Base-by-base conservation (phyloP, 2,329 filamentous ascomycete genomes). In the Diaporthe sp. region DNA sequence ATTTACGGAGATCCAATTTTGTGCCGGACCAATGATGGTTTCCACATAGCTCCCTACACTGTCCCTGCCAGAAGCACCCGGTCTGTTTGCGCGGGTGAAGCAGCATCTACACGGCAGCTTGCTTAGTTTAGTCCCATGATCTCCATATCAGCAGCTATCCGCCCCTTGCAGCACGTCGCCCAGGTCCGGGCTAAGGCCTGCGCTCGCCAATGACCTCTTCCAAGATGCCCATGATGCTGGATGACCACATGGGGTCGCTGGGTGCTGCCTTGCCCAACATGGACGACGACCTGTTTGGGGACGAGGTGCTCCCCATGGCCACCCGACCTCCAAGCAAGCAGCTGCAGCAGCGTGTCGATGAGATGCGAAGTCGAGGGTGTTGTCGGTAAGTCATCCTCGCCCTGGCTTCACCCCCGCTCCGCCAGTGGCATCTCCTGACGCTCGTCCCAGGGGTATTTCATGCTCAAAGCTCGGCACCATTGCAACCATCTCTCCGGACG, bases 381-480 rank as follows among this genome's bases (percentile, higher is more conserved):
- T 94, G 92, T 87, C 93, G 95, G 95, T 97, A 90, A 84, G 92
- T 71, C 30, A 77, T 56, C 25, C 42, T 35, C 39, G 47, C 35
- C 50, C 39, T 51, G 50, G 13, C 53, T 61, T 42, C 56, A 17
- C 51, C 56, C 27, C 25, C 25, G 9, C 39, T 56, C 35, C 35
- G 2, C n/a, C 39, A 39, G 73, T 78, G 65, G 71, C 77, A 25
- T 37, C 42, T 27, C 47, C 71, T 81, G 75, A 78, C 72, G 30
- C 51, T 39, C 63, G 59, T 15, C 63, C 58, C 78, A 97, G 95
- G 81, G 91, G 91, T 77, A 89, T 98, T 71, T 92, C 94, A 39
- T 98, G 96, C 96, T 98, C 96, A 15, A 95, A 92, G 79, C 90
- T 92, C 75, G 96, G 96, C 56, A 95, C 93, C 75, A 94, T 98